Percentiles rank a stretch among this genome's conserved stretches.
phyloP scores from a whole-genome alignment of 2,329 filamentous ascomycete genomes.

The Westerdykella aurantiaca region DNA sequence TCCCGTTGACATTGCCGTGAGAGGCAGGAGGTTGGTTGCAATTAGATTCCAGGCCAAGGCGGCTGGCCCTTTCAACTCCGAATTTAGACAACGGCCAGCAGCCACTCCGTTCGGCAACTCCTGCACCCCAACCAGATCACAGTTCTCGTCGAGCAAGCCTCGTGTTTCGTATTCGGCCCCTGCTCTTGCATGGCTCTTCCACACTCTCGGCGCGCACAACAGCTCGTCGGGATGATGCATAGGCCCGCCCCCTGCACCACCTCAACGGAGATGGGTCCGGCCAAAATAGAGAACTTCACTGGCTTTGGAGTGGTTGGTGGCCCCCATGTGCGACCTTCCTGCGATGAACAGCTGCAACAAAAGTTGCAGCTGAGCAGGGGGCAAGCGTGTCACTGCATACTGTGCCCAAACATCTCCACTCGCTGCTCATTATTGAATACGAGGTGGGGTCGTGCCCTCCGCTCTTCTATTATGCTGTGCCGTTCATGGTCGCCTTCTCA shows the following conservation, averaged over 20 bases:
- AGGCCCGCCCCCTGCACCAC: conserved; percentile 7
- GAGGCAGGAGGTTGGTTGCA: neutral
- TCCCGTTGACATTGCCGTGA: neutral
- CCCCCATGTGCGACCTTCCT: conserved; percentile 10
- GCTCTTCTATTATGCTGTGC: conserved; percentile 11
- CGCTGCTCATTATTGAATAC: conserved; percentile 11
- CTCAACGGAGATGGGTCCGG: conserved; percentile 3
- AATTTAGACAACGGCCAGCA: neutral
- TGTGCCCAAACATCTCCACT: conserved; percentile 9
- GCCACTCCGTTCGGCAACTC: neutral
- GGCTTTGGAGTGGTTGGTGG: conserved; percentile 6
- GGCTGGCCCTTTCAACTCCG: neutral
- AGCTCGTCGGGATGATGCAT: neutral
- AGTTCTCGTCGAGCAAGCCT: conserved; percentile 3
- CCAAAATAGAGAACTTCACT: conserved; percentile 2
- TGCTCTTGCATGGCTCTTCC: conserved; percentile 12
- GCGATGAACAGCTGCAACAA: conserved; percentile 6
- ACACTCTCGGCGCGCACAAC: conserved; percentile 7
- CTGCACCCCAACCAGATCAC: neutral
- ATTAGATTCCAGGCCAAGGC: neutral
- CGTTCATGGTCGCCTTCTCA: conserved; percentile 4
- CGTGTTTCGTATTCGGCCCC: conserved; percentile 22
- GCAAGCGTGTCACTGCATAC: conserved; percentile 8
- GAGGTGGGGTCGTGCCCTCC: conserved; percentile 12
- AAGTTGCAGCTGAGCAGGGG: conserved; percentile 9